Evolutionary conservation across 306 rosid species (phyloP).

Genomic region (Rosa rugosa): DNA sequence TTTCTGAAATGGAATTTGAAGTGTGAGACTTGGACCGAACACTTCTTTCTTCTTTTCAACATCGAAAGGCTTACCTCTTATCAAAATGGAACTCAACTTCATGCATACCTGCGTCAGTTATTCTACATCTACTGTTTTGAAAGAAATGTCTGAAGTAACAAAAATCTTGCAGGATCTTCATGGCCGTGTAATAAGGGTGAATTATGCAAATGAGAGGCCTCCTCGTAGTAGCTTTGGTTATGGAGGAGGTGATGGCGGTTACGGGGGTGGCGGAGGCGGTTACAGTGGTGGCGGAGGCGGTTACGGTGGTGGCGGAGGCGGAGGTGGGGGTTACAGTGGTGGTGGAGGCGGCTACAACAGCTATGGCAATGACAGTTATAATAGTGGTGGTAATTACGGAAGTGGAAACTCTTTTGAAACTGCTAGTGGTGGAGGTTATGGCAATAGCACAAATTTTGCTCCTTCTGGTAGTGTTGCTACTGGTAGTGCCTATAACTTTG

Average conservation of each 20-base stretch:
- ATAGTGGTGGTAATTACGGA: constrained; percentile 31
- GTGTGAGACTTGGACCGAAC: neutral
- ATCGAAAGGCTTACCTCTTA: neutral
- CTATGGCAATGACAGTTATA: constrained; percentile 8
- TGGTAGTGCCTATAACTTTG: constrained; percentile 1
- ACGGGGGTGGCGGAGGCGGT: constrained; percentile 41
- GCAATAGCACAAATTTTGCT: constrained; percentile 16
- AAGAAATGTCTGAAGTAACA: neutral
- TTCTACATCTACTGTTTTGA: neutral
- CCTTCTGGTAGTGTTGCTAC: constrained; percentile 15
- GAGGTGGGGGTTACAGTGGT: constrained; percentile 32
- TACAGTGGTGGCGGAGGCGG: constrained; percentile 38
- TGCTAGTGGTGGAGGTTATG: constrained; percentile 27
- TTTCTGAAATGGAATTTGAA: neutral
- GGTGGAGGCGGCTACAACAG: constrained; percentile 26
- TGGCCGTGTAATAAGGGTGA: constrained; percentile 76
- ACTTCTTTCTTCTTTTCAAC: neutral
- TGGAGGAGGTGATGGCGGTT: constrained; percentile 31
- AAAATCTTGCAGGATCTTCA: constrained; percentile 67
- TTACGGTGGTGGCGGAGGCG: constrained; percentile 20
- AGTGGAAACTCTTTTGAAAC: constrained; percentile 29
- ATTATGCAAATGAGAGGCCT: constrained; percentile 73
- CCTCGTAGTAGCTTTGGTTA: constrained; percentile 31
- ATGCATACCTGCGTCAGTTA: neutral
- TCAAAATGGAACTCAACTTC: neutral